Base-by-base conservation (phyloP, 371 early-diverging fungal species). In the Apophysomyces elegans region DNA sequence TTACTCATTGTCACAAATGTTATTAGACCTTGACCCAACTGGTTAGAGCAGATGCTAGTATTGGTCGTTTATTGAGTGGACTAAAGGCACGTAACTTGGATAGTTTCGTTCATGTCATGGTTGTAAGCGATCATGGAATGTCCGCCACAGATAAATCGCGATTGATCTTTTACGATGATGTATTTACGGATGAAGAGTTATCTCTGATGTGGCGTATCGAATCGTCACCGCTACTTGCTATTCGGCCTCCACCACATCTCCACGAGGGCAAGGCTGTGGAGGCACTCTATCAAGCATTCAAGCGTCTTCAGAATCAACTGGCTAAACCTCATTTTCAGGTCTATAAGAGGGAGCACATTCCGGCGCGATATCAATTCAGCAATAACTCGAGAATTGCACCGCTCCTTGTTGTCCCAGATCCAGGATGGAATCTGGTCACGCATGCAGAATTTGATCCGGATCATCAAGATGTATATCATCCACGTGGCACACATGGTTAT, bases 61-160 rank as follows among this genome's bases (percentile, higher is more conserved):
- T 97, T 32, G 89, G 88, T n/a, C 61, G 73, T 21, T 75, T 97
- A 36, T 38, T 92, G 37, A 59, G 73, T 2, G 88, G 85, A 2
- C 59, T 97, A 0, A 78, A 67, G 5, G 65, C 65, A 36, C 78
- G 93, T 37, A 86, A 89, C 56, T 70, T 95, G 69, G 84, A 85
- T 9, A 74, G 89, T 37, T 78, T 87, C 36, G 90, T 95, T n/a
- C 91, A 97, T 70, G 59, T 97, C 3, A 82, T 98, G 43, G 72
- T 97, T 36, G 95, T 96, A 11, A 88, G 95, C 66, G 98, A 97
- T 73, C 99, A 97, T 66, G 98, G 99, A 5, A 97, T 98, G 98
- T 85, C 93, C 0, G 73, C 79, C 32, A 68, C 77, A 12, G 73
- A 83, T 14, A 72, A 80, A 43, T 76, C 86, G 13, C 74, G 80